phyloP scores from a whole-genome alignment of 78 protist species.

The Isochrysis galbana region DNA sequence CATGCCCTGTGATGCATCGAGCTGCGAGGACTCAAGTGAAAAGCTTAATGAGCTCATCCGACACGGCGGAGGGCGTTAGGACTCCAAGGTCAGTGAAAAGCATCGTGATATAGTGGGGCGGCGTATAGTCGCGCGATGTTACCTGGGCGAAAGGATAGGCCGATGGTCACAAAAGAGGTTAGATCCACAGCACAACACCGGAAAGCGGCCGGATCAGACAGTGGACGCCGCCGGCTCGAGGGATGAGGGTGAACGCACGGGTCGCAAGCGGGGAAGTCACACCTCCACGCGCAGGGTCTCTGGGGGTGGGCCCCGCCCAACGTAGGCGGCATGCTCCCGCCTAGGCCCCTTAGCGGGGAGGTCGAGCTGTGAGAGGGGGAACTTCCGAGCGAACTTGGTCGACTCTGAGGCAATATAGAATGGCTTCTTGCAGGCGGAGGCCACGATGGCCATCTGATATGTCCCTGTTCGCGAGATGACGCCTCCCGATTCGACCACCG shows the following conservation, averaged over 20 bases:
- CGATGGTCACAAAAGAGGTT: too few relatives aligned
- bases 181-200: too few relatives aligned
- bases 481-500: conserved; percentile 97
- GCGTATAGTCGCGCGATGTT: conserved; percentile 93
- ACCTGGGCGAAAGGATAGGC: too few relatives aligned
- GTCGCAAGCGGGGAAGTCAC: too few relatives aligned
- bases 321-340: neutral
- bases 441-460: conserved; percentile 83
- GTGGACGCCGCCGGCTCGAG: too few relatives aligned
- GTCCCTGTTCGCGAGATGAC: conserved; percentile 89
- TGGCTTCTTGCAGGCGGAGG: conserved; percentile 83
- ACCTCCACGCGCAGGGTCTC: neutral
- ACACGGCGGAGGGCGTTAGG: conserved; percentile 95
- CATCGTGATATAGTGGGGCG: conserved; percentile 88
- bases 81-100: conserved; percentile 98
- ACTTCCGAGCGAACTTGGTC: conserved; percentile 91
- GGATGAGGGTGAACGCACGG: too few relatives aligned
- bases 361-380: conserved; percentile 85
- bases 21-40: too few relatives aligned
- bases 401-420: conserved; percentile 94
- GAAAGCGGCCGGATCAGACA: too few relatives aligned
- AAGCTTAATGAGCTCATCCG: conserved; percentile 91
- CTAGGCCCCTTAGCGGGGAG: conserved; percentile 7
- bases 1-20: too few relatives aligned
- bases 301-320: neutral